Evolutionary conservation across 495 filamentous ascomycete species (phyloP), one percentile per base, ranked within the genome.

Genomic region (Penicillium lividum): DNA sequence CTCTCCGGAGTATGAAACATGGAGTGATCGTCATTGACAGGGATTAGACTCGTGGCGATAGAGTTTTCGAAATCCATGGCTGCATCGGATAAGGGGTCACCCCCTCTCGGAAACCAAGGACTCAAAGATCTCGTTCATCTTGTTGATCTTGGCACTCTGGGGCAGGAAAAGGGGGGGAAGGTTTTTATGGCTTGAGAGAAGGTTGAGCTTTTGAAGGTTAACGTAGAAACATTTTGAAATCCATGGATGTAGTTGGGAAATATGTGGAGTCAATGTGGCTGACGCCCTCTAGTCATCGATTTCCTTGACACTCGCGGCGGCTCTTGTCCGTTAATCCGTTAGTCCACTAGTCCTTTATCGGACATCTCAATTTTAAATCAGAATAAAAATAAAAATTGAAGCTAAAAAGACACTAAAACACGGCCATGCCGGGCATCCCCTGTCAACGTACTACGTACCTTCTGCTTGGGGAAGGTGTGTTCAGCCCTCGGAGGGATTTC

Each of bases 1-100:
- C 29, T 36, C 48, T 18, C 44, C 44, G 44, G 16, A 3, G 7
- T 9, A 9, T 6, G 5, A 27, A 10, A 22, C 29, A 27, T 49
- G 36, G 16, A 43, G 8, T 6, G 43, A 47, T 47, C 53, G 18
- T 46, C 48, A 36, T 36, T 5, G 46, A 57, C 45, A 57, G 56
- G 56, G 56, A 51, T 46, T 7, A 34, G n/a, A 40, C 56, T 33
- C 40, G 42, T 52, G 56, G 56, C 29, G 48, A 53, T 52, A n/a
- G 22, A 53, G 56, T 58, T 58, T 58, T 58, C 56, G 56, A 49
- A 58, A 51, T 22, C 22, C 22, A 22, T 22, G 18, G 38, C 28
- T 53, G 29, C 56, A 52, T 58, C 56, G 56, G 54, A 56, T 56
- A 47, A 34, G 45, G 9, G 43, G 46, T 27, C 3, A 47, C 25